Evolutionary conservation across 2,329 filamentous ascomycete species (phyloP).

Genomic region (Fusarium brevicatenulatum): DNA sequence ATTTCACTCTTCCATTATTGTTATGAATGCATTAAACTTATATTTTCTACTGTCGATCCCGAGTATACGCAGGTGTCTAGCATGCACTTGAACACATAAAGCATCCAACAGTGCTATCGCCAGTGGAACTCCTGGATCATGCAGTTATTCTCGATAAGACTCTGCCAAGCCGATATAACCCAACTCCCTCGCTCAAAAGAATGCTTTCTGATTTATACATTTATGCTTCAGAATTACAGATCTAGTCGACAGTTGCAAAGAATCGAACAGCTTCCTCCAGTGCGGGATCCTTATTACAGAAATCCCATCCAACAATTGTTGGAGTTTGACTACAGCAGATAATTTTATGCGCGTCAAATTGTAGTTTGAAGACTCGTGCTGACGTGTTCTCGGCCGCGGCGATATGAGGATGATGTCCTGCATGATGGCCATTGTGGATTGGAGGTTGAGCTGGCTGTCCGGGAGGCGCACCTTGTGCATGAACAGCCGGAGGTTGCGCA

Average conservation of each 20-base stretch:
- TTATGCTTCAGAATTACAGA: background rate
- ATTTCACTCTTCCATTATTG: constrained; percentile 6
- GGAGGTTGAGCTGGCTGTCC: constrained; percentile 23
- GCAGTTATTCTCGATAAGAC: constrained; percentile 12
- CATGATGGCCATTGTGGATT: background rate
- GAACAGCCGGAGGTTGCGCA: constrained; percentile 26
- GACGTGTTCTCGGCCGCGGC: constrained; percentile 58
- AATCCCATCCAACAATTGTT: constrained; percentile 97
- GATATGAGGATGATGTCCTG: constrained; percentile 56
- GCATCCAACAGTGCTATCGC: background rate
- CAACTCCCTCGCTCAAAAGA: constrained; percentile 40
- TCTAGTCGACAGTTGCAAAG: constrained; percentile 70
- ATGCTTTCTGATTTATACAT: constrained; percentile 12
- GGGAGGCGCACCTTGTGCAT: constrained; percentile 38
- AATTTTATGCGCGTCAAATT: constrained; percentile 93
- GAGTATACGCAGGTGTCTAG: background rate
- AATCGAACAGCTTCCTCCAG: constrained; percentile 82
- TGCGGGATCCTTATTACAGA: constrained; percentile 85
- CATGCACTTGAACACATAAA: background rate
- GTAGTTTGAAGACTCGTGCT: constrained; percentile 88
- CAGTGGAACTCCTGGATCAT: background rate
- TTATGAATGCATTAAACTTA: background rate
- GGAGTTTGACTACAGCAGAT: constrained; percentile 94
- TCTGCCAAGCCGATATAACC: constrained; percentile 13
- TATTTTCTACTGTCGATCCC: background rate